A percentile compares a stretch with the other conserved stretches of the same genome.
These are phyloP conservation scores for Arthonia radiata DNA, from an alignment of 495 filamentous ascomycete species.

Conservation along the genomic window DNA sequence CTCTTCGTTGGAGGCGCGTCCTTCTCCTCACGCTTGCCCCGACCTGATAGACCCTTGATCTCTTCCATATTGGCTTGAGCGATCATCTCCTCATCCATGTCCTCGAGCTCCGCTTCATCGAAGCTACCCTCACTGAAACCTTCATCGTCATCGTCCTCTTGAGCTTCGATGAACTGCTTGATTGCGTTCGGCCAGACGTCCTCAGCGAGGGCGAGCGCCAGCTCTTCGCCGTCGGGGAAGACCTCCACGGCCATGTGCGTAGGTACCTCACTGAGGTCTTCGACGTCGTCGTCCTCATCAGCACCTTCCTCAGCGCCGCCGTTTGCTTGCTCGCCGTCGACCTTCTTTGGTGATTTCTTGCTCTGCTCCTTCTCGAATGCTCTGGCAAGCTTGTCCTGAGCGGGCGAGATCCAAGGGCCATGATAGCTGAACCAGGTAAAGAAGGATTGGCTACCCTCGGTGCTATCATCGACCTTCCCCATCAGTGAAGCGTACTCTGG, in stretches of 20 bases:
- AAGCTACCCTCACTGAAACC: too few relatives aligned
- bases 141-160: neutral
- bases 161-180: conserved; percentile 36
- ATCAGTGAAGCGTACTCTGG: conserved; percentile 23
- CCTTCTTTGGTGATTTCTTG: conserved; percentile 23
- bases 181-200: conserved; percentile 72
- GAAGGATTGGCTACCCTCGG: conserved; percentile 42
- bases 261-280: too few relatives aligned
- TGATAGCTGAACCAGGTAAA: conserved; percentile 68
- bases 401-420: conserved; percentile 30
- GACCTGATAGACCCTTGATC: too few relatives aligned
- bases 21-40: too few relatives aligned
- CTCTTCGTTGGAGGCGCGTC: too few relatives aligned
- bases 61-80: too few relatives aligned
- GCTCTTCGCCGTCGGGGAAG: conserved; percentile 53
- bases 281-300: conserved; percentile 24
- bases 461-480: conserved; percentile 27
- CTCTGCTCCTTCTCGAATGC: conserved; percentile 30
- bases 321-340: conserved; percentile 27
- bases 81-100: too few relatives aligned
- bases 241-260: too few relatives aligned
- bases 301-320: conserved; percentile 28
- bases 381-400: conserved; percentile 39
- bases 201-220: conserved; percentile 57
- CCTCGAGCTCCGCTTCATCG: too few relatives aligned